A percentile compares a stretch with the other conserved stretches of the same genome.
These are phyloP conservation scores for Calonectria fujianensis DNA, from an alignment of 2,329 filamentous ascomycete species.

Conservation along the genomic window DNA sequence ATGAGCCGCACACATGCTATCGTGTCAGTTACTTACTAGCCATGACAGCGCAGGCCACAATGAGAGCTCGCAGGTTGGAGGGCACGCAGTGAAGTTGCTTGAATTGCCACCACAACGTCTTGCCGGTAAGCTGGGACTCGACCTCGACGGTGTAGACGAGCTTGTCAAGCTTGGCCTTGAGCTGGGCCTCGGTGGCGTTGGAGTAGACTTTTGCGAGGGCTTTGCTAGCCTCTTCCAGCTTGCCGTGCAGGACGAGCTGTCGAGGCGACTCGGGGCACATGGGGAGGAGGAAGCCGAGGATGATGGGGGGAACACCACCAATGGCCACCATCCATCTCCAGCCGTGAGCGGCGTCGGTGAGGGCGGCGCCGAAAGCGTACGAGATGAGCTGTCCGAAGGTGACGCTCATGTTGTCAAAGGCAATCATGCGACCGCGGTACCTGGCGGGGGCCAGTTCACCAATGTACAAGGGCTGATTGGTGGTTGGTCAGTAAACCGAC, in stretches of 20 bases:
- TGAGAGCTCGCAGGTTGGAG: conserved; percentile 65
- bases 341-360: conserved; percentile 61
- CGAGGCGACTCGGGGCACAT: conserved; percentile 68
- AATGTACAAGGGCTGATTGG: conserved; percentile 61
- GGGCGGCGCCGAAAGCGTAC: conserved; percentile 62
- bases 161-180: conserved; percentile 63
- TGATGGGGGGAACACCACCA: conserved; percentile 65
- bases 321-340: conserved; percentile 70
- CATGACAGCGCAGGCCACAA: conserved; percentile 68
- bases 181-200: conserved; percentile 62
- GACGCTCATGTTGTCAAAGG: conserved; percentile 67
- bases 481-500: not conserved
- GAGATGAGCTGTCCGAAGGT: conserved; percentile 63
- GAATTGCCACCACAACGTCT: conserved; percentile 62
- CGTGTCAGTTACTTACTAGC: conserved; percentile 54
- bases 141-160: conserved; percentile 62
- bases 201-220: conserved; percentile 63
- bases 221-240: conserved; percentile 60
- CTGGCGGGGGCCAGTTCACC: conserved; percentile 69
- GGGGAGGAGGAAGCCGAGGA: conserved; percentile 62
- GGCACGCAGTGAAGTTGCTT: conserved; percentile 67
- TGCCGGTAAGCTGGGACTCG: conserved; percentile 60
- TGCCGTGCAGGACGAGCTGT: conserved; percentile 64
- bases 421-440: conserved; percentile 68
- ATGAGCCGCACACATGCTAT: not conserved